phyloP scores from a whole-genome alignment of 768 basidiomycete genomes.

The Calocybe indica region DNA sequence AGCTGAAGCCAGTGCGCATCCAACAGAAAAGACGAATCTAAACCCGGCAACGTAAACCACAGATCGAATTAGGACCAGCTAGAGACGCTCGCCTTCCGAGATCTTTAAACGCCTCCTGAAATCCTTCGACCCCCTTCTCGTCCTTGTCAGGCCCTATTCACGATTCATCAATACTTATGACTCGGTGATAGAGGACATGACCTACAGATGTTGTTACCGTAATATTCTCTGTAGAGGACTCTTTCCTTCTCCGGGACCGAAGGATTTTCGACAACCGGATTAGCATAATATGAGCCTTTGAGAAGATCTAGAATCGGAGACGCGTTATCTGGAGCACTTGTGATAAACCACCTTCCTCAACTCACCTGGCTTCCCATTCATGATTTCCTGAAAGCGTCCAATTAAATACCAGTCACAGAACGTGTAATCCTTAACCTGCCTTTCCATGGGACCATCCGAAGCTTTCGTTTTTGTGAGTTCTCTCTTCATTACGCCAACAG shows the following conservation, averaged over 20 bases:
- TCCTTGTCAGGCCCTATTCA: conserved; percentile 56
- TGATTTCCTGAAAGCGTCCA: conserved; percentile 60
- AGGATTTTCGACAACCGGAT: conserved; percentile 64
- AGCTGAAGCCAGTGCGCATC: conserved; percentile 74
- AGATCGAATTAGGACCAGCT: neutral
- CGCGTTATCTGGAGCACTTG: neutral
- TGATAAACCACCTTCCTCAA: neutral
- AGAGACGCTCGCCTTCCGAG: conserved; percentile 52
- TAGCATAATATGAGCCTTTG: conserved; percentile 95
- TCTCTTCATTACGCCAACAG: no score
- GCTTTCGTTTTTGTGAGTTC: conserved; percentile 24
- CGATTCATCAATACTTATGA: neutral
- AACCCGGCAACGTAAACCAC: conserved; percentile 2
- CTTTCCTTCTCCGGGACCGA: conserved; percentile 52
- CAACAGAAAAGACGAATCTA: conserved; percentile 79
- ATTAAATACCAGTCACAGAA: conserved; percentile 1
- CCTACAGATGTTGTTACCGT: conserved; percentile 84
- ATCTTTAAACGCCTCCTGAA: conserved; percentile 85
- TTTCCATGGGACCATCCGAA: conserved; percentile 99
- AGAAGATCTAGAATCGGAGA: conserved; percentile 48
- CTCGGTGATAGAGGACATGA: conserved; percentile 1
- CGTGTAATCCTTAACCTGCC: conserved; percentile 26
- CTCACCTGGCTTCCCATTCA: conserved; percentile 87
- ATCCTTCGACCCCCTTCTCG: conserved; percentile 61
- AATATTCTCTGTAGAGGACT: conserved; percentile 72